These are phyloP conservation scores for Mallotus nudiflorus DNA, from an alignment of 345 rosid species.

Conservation along the genomic window DNA sequence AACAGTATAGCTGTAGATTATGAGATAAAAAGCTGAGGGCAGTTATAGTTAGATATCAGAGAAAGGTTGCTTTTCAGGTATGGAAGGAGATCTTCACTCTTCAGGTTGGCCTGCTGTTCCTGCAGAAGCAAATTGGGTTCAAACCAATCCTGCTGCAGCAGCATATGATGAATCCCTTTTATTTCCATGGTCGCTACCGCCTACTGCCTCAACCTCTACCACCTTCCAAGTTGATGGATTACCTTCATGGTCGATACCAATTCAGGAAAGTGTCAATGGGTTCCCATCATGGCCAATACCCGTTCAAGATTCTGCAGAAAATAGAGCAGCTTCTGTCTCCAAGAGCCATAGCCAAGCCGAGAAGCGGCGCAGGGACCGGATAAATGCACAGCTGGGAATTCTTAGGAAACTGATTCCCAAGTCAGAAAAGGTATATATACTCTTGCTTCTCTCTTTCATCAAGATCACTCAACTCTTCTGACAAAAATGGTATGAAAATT, in stretches of 20 bases:
- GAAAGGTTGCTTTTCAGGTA: conserved; percentile 5
- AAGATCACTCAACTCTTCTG: background rate
- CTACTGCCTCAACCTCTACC: conserved; percentile 12
- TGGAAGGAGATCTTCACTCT: conserved; percentile 30
- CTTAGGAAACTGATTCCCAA: conserved; percentile 82
- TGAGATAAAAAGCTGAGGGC: conserved; percentile 17
- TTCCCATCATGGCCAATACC: conserved; percentile 24
- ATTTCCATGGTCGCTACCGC: conserved; percentile 22
- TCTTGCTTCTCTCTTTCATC: background rate
- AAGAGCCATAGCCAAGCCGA: conserved; percentile 87
- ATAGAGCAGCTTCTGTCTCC: conserved; percentile 36
- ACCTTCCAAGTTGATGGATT: conserved; percentile 10
- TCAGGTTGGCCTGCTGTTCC: conserved; percentile 19
- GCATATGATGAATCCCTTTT: conserved; percentile 4
- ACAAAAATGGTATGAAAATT: background rate
- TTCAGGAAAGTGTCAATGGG: conserved; percentile 6
- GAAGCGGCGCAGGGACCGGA: conserved; percentile 87
- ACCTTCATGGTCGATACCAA: background rate
- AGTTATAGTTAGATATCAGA: background rate
- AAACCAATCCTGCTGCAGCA: conserved; percentile 6
- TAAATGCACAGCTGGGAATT: conserved; percentile 75
- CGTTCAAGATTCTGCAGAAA: conserved; percentile 33
- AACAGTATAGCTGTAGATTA: conserved; percentile 27
- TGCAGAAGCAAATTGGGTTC: conserved; percentile 18
- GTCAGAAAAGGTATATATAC: conserved; percentile 69